Evolutionary conservation across 2,329 filamentous ascomycete species (phyloP), one percentile per base, ranked within the genome.

Genomic region (Neonectria ditissima): DNA sequence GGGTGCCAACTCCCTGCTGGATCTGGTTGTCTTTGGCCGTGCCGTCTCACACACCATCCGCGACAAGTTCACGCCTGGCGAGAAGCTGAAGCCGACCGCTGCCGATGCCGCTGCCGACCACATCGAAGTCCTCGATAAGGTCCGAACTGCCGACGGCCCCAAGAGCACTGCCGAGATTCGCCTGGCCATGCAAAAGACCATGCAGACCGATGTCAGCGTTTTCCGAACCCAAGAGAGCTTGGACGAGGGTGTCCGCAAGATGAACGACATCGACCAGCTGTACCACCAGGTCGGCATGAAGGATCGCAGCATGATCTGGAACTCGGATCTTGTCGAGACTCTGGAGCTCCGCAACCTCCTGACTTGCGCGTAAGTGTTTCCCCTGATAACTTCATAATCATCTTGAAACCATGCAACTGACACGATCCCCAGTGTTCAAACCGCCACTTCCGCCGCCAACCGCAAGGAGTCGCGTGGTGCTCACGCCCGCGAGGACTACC

Each of bases 231-330:
- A 98, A 76, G 92, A 97, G 81, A 93, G 90, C 71, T 88, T 98
- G 80, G 93, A 97, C 73, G 92, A 97, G 82, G 95, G 95, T 88
- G 94, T 97, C 66, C 84, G 86, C 81, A 94, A 90, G 85, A 96
- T 98, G 80, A 89, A 83, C 69, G 89, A 93, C 72, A 93, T 98
- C 73, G 95, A 98, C 79, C 81, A 87, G 74, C 87, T 85, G 75
- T 98, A 92, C 83, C 82, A 86, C 74, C 86, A 97, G 77, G 91
- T 98, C 73, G 93, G 93, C 76, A 97, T 93, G 84, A 97, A 97
- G 89, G 95, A 98, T 82, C 92, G 96, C 81, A 97, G 93, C 87
- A 97, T 98, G 95, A 98, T 98, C 85, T 98, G 95, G 95, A 98
- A 98, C 89, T 94, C 92, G 24, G 95, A 98, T 77, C 89, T 98